Evolutionary conservation across 139 green algal genomes (phyloP).

Genomic region (Prasinococcaceae sp.): DNA sequence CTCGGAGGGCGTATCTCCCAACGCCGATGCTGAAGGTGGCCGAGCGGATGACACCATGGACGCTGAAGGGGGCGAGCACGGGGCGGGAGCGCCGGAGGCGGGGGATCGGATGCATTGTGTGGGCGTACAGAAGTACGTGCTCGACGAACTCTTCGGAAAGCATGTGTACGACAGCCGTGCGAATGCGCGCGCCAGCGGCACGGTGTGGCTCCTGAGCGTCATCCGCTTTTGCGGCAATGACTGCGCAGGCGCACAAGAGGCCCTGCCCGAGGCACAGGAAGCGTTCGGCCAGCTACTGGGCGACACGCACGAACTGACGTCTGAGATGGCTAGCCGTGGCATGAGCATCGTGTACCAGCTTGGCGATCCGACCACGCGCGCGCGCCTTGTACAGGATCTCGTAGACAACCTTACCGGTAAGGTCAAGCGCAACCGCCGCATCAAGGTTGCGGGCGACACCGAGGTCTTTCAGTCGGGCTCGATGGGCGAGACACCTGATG

Average conservation of each 20-base stretch:
- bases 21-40: too few relatives aligned
- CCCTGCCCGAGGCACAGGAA: conserved; percentile 28
- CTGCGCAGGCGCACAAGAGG: too few relatives aligned
- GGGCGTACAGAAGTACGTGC: conserved; percentile 4
- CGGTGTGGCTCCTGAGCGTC: conserved; percentile 76
- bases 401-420: conserved; percentile 25
- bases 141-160: conserved; percentile 34
- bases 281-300: conserved; percentile 58
- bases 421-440: background rate
- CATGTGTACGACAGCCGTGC: conserved; percentile 28
- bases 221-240: too few relatives aligned
- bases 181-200: conserved; percentile 47
- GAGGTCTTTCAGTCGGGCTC: conserved; percentile 51
- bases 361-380: conserved; percentile 32
- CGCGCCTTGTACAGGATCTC: conserved; percentile 48
- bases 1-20: background rate
- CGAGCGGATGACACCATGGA: too few relatives aligned
- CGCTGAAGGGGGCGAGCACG: too few relatives aligned
- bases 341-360: conserved; percentile 60
- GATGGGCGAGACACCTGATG: conserved; percentile 23
- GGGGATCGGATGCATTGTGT: too few relatives aligned
- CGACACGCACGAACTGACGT: conserved; percentile 63
- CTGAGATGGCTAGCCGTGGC: conserved; percentile 44
- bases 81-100: background rate
- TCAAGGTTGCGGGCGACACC: conserved; percentile 15